Evolutionary conservation across 768 basidiomycete genomes (phyloP).

Genomic region (Rhodosporidiobolus sp.): DNA sequence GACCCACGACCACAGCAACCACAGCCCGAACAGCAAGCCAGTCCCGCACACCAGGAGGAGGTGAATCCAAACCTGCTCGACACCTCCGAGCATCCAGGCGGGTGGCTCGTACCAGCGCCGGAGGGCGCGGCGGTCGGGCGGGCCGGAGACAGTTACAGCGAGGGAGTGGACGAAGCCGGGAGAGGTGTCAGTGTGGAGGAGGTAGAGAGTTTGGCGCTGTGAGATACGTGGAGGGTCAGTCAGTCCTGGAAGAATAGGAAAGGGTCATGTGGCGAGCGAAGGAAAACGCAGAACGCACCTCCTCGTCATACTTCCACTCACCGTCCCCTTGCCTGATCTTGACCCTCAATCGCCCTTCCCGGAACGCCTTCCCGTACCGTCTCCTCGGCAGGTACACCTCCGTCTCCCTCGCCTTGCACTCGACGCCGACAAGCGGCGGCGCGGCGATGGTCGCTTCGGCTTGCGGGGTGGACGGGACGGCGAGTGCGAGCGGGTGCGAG

Average conservation of each 20-base stretch:
- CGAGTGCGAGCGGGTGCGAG: conserved; percentile 23
- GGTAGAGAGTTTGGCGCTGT: conserved; percentile 67
- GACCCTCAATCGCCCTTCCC: conserved; percentile 56
- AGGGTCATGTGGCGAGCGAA: not conserved
- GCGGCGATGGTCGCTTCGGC: conserved; percentile 43
- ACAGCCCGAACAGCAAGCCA: conserved; percentile 4
- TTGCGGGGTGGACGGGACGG: conserved; percentile 2
- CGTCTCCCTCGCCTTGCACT: conserved; percentile 58
- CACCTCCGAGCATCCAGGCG: not conserved
- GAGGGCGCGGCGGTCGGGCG: conserved; percentile 11
- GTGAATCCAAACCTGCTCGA: conserved; percentile 16
- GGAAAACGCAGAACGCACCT: conserved; percentile 19
- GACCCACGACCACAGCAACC: not conserved
- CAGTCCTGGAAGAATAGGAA: not conserved
- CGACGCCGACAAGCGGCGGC: conserved; percentile 54
- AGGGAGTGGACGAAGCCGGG: conserved; percentile 37
- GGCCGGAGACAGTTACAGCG: conserved; percentile 21
- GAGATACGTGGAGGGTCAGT: not conserved
- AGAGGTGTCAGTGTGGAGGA: conserved; percentile 51
- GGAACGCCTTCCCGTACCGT: conserved; percentile 51
- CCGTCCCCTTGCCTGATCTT: conserved; percentile 58
- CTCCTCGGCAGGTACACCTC: conserved; percentile 73
- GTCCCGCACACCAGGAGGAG: conserved; percentile 1
- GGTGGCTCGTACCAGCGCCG: conserved; percentile 29
- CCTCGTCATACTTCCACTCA: conserved; percentile 60